A percentile compares a stretch with the other conserved stretches of the same genome.
These are phyloP conservation scores for Lentinula edodes DNA, from an alignment of 768 basidiomycete species.

Conservation along the genomic window DNA sequence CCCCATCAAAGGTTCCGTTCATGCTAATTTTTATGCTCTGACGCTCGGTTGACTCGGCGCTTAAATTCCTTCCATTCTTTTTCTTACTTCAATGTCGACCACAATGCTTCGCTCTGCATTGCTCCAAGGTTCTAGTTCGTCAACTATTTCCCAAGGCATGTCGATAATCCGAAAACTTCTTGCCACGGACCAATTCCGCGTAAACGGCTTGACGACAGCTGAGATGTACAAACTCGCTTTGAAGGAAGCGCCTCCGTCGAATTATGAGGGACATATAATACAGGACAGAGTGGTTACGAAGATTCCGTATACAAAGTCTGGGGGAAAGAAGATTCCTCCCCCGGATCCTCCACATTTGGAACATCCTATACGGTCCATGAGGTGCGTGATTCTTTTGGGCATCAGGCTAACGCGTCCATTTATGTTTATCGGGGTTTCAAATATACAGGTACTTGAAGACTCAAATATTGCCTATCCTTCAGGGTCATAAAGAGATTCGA, in stretches of 20 bases:
- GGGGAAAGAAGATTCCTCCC: not conserved
- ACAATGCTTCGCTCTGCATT: not conserved
- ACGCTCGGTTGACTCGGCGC: not conserved
- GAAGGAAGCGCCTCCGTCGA: not conserved
- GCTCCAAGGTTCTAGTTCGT: not conserved
- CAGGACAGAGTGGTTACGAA: not conserved
- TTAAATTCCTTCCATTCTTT: not conserved
- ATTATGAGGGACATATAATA: not conserved
- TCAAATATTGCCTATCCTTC: conserved; percentile 42
- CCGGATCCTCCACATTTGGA: conserved; percentile 32
- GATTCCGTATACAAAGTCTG: not conserved
- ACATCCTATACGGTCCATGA: conserved; percentile 50
- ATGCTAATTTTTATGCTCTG: too few species aligned
- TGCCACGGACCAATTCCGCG: not conserved
- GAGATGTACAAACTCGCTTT: conserved; percentile 2
- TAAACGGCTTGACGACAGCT: not conserved
- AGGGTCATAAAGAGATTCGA: conserved; percentile 33
- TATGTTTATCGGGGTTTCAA: not conserved
- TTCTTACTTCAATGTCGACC: not conserved
- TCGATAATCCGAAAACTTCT: not conserved
- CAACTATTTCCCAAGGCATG: not conserved
- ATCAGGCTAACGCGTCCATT: not conserved
- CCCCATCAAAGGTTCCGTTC: too few species aligned
- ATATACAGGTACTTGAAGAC: conserved; percentile 48
- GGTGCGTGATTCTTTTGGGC: conserved; percentile 24